Evolutionary conservation across 169 alveolate genomes (phyloP).

Genomic region (Plasmodium fragile): DNA sequence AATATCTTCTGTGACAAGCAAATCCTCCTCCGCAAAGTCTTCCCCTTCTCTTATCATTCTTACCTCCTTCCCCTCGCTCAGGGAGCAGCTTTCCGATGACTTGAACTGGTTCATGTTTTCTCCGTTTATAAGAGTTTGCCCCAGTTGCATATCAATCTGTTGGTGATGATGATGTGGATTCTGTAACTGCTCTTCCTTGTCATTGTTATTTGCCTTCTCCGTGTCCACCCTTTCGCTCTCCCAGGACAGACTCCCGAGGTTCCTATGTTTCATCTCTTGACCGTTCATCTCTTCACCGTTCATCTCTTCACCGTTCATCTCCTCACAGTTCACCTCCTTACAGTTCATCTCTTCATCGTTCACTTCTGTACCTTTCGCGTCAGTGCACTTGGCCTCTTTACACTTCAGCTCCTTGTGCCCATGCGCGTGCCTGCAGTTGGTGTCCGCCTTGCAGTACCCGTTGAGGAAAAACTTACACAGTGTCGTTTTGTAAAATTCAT

Average conservation of each 20-base stretch:
- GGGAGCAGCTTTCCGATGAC: slow-evolving; percentile 16
- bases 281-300: not conserved
- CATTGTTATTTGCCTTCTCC: not conserved
- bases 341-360: not conserved
- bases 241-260: not conserved
- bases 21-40: not conserved
- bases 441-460: slow-evolving; percentile 76
- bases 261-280: not conserved
- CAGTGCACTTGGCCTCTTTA: not conserved
- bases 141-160: slow-evolving; percentile 5
- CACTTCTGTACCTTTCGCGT: not conserved
- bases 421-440: slow-evolving; percentile 76
- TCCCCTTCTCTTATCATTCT: slow-evolving; percentile 19
- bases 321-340: not conserved
- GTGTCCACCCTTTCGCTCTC: not conserved
- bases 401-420: slow-evolving; percentile 68
- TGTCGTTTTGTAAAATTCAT: slow-evolving; percentile 76
- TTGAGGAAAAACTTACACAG: slow-evolving; percentile 71
- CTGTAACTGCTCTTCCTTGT: not conserved
- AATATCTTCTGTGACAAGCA: not conserved
- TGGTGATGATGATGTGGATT: not conserved
- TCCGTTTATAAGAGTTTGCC: not conserved
- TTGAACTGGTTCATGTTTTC: slow-evolving; percentile 11
- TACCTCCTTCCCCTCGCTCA: slow-evolving; percentile 12
- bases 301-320: not conserved